Evolutionary conservation across 2,329 filamentous ascomycete genomes (phyloP).

Genomic region (Colletotrichum magnum): DNA sequence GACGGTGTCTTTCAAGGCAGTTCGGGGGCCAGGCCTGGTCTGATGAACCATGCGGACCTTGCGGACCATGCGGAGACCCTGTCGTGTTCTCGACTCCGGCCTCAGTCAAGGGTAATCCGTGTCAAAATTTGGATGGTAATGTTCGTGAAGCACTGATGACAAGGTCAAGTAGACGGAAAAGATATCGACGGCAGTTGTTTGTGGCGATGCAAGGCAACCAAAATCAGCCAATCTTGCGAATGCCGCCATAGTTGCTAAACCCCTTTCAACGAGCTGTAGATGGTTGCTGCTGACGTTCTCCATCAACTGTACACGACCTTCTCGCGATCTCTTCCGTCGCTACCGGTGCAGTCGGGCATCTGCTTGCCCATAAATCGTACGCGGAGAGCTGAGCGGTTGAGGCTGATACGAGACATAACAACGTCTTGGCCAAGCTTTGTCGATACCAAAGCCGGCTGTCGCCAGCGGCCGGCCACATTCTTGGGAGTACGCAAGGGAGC

Average conservation of each 20-base stretch:
- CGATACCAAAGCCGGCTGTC: not conserved
- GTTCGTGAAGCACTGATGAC: too few relatives aligned
- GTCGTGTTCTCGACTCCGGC: not conserved
- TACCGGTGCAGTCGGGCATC: too few relatives aligned
- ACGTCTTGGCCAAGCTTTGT: not conserved
- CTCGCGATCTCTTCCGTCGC: too few relatives aligned
- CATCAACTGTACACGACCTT: too few relatives aligned
- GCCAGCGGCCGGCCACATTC: not conserved
- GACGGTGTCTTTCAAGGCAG: not conserved
- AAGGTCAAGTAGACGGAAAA: too few relatives aligned
- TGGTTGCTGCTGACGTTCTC: too few relatives aligned
- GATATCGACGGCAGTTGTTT: too few relatives aligned
- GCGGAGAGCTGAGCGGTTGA: not conserved
- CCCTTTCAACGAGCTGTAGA: too few relatives aligned
- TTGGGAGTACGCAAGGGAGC: not conserved
- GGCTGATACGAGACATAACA: not conserved
- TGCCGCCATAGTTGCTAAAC: too few relatives aligned
- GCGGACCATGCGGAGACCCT: not conserved
- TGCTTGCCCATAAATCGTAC: too few relatives aligned
- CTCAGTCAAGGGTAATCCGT: not conserved
- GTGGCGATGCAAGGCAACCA: too few relatives aligned
- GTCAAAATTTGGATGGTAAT: not conserved
- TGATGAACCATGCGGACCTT: not conserved
- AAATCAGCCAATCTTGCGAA: too few relatives aligned
- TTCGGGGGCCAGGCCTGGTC: not conserved